Conservation (phyloP, 805 yeast species). For the Yarrowia bubula region DNA sequence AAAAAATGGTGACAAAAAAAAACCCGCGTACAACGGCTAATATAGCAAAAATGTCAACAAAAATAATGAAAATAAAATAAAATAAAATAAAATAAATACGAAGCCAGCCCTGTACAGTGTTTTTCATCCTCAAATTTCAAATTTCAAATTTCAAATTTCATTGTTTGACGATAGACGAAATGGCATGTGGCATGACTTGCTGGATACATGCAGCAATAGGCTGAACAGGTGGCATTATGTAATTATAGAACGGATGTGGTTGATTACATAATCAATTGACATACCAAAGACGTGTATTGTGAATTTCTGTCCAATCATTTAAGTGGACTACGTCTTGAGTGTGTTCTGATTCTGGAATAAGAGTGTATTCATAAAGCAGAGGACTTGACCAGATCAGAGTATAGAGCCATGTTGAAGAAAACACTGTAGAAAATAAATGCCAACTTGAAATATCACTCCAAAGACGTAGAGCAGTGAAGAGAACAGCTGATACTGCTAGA, state of each 20-base stretch:
- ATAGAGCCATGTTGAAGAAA: not conserved
- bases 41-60: no score
- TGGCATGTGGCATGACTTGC: no score
- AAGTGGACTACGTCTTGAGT: not conserved
- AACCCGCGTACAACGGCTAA: not conserved
- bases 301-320: no score
- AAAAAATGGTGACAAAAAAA: not conserved
- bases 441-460: not conserved
- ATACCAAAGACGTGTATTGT: no score
- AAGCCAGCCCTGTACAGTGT: no score
- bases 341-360: not conserved
- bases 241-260: no score
- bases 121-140: no score
- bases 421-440: not conserved
- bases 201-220: not conserved
- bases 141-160: no score
- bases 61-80: no score
- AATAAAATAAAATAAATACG: no score
- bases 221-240: not conserved
- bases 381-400: not conserved
- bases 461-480: not conserved
- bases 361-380: not conserved
- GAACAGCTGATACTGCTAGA: not conserved
- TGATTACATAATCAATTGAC: no score
- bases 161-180: not conserved